Evolutionary conservation across 2,329 filamentous ascomycete species (phyloP).

Genomic region (Colletotrichum godetiae): DNA sequence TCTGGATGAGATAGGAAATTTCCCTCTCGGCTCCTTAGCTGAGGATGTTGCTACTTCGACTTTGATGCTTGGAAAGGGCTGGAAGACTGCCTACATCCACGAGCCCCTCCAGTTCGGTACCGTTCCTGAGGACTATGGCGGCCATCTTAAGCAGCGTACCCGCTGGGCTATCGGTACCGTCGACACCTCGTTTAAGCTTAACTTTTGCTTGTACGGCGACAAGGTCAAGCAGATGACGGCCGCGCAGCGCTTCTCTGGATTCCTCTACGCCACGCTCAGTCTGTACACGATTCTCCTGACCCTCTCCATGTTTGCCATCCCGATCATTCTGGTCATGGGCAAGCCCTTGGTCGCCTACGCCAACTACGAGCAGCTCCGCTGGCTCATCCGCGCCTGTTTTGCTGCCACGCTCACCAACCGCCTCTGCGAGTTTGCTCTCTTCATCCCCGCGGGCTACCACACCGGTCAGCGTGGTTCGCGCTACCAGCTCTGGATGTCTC

Average conservation of each 20-base stretch:
- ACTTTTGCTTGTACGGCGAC: constrained; percentile 68
- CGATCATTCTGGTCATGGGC: constrained; percentile 67
- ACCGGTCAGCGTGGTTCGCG: constrained; percentile 67
- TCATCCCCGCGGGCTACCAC: constrained; percentile 68
- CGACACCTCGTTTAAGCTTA: constrained; percentile 69
- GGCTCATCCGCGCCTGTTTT: constrained; percentile 68
- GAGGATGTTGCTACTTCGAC: constrained; percentile 72
- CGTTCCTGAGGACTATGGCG: constrained; percentile 66
- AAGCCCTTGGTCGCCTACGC: constrained; percentile 68
- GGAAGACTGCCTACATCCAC: constrained; percentile 70
- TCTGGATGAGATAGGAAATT: constrained; percentile 70
- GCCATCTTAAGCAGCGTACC: constrained; percentile 67
- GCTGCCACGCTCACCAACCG: constrained; percentile 61
- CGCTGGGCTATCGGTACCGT: constrained; percentile 68
- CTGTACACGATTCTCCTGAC: constrained; percentile 67
- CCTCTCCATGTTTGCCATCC: constrained; percentile 67
- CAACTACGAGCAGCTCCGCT: constrained; percentile 63
- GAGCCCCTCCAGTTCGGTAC: constrained; percentile 71
- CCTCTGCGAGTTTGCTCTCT: constrained; percentile 68
- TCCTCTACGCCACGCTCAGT: constrained; percentile 66
- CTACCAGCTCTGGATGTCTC: constrained; percentile 72
- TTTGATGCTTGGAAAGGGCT: constrained; percentile 68
- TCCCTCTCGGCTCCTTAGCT: constrained; percentile 68
- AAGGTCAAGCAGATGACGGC: constrained; percentile 63
- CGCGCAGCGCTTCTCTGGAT: constrained; percentile 69